Evolutionary conservation across 257 asterid species (phyloP).

Genomic region (Agastache rugosa): DNA sequence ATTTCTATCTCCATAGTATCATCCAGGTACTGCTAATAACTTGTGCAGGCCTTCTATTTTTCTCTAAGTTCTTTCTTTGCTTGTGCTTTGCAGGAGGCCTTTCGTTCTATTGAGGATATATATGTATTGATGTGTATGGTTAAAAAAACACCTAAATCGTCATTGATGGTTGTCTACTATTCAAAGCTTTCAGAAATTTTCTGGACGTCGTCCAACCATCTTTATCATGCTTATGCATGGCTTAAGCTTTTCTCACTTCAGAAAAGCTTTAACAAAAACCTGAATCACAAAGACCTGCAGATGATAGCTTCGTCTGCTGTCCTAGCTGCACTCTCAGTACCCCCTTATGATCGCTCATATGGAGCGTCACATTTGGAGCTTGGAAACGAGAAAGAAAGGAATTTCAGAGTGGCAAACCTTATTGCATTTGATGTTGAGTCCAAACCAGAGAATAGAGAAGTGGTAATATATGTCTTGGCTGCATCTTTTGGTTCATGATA

Average conservation of each 20-base stretch:
- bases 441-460: constrained; percentile 35
- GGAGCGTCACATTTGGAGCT: constrained; percentile 86
- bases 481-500: constrained; percentile 28
- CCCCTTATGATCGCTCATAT: constrained; percentile 70
- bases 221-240: constrained; percentile 98
- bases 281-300: constrained; percentile 91
- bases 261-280: constrained; percentile 80
- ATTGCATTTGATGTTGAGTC: constrained; percentile 39
- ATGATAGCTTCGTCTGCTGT: constrained; percentile 48
- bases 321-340: constrained; percentile 87
- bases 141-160: constrained; percentile 82
- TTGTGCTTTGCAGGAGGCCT: constrained; percentile 72
- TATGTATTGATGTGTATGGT: constrained; percentile 87
- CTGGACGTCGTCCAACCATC: constrained; percentile 87
- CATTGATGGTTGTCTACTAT: constrained; percentile 83
- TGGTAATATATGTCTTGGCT: constrained; percentile 20
- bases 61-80: constrained; percentile 11
- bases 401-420: constrained; percentile 56
- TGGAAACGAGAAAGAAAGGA: constrained; percentile 84
- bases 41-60: background rate
- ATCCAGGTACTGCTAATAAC: background rate
- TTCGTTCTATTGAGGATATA: constrained; percentile 90
- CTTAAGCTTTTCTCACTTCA: constrained; percentile 90
- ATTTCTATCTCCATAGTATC: constrained; percentile 6
- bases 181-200: constrained; percentile 89